Percentiles rank a stretch among this genome's conserved stretches.
Evolutionary conservation across 2,329 filamentous ascomycete genomes (phyloP).

Genomic region (Colletotrichum spaethianum): DNA sequence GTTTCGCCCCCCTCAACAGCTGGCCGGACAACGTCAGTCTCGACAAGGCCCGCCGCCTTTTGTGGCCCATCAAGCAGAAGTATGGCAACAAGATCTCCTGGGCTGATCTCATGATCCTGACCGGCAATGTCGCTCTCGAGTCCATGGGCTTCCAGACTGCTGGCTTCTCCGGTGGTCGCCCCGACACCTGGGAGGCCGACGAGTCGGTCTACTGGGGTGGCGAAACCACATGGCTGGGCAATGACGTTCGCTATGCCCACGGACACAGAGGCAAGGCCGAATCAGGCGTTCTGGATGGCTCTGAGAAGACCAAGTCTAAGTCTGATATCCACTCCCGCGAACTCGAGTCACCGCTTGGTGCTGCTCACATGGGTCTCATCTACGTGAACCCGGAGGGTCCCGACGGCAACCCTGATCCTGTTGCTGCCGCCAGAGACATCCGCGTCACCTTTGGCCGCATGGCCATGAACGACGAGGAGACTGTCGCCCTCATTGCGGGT

Average conservation of each 20-base stretch:
- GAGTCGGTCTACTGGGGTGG: conserved; percentile 84
- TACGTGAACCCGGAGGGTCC: conserved; percentile 88
- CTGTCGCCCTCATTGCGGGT: conserved; percentile 83
- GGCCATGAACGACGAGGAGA: conserved; percentile 89
- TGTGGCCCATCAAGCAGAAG: conserved; percentile 86
- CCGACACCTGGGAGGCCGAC: conserved; percentile 82
- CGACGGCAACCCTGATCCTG: conserved; percentile 79
- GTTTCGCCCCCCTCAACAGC: conserved; percentile 85
- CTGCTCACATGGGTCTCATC: conserved; percentile 82
- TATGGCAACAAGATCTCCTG: conserved; percentile 88
- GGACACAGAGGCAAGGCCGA: conserved; percentile 52
- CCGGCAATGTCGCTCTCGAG: conserved; percentile 83
- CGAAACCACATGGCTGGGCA: conserved; percentile 81
- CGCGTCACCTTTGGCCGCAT: conserved; percentile 82
- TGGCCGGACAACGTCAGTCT: conserved; percentile 86
- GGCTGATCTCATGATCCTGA: conserved; percentile 80
- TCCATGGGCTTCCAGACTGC: conserved; percentile 82
- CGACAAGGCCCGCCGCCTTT: conserved; percentile 84
- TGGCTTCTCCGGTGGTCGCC: conserved; percentile 80
- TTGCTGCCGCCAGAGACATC: conserved; percentile 79
- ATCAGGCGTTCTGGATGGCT: conserved; percentile 50
- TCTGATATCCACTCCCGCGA: conserved; percentile 71
- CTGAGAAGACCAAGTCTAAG: conserved; percentile 56
- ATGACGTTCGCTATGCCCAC: conserved; percentile 77
- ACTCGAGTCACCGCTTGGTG: conserved; percentile 78